These are phyloP conservation scores for Hsuehochloa calcarea DNA, from an alignment of 176 grass and related monocot genomes.

Conservation along the genomic window DNA sequence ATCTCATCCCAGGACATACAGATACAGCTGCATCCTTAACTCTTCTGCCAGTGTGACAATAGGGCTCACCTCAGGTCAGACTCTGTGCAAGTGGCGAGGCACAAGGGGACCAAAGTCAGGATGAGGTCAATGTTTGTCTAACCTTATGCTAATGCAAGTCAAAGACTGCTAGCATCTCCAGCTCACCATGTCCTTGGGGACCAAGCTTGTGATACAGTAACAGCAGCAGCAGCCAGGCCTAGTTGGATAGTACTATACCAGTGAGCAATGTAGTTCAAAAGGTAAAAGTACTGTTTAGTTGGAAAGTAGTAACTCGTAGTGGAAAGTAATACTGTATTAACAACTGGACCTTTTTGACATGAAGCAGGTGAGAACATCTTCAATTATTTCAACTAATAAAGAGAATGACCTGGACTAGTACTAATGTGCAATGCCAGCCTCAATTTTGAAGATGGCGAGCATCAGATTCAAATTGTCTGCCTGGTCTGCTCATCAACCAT, in stretches of 20 bases:
- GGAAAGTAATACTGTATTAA: constrained; percentile 27
- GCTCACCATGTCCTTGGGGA: constrained; percentile 33
- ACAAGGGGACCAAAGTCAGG: constrained; percentile 22
- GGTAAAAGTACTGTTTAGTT: constrained; percentile 21
- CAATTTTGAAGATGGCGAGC: constrained; percentile 8
- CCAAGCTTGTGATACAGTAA: constrained; percentile 20
- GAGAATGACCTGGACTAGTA: background rate
- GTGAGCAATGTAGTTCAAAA: background rate
- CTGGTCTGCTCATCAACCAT: background rate
- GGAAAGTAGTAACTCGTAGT: background rate
- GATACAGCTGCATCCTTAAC: background rate
- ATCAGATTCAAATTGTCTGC: constrained; percentile 22
- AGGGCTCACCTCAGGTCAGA: background rate
- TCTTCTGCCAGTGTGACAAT: constrained; percentile 1
- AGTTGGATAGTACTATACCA: background rate
- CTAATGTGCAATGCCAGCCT: constrained; percentile 23
- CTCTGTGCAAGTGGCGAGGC: constrained; percentile 11
- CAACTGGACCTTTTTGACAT: constrained; percentile 13
- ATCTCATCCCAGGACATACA: background rate
- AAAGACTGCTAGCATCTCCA: constrained; percentile 24
- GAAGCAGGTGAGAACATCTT: constrained; percentile 20
- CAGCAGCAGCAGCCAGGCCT: constrained; percentile 19
- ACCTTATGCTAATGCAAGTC: constrained; percentile 19
- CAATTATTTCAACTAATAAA: constrained; percentile 25
- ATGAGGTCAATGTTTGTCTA: constrained; percentile 35